Conservation (phyloP, 2,329 filamentous ascomycete species). For the Fusarium sp. region DNA sequence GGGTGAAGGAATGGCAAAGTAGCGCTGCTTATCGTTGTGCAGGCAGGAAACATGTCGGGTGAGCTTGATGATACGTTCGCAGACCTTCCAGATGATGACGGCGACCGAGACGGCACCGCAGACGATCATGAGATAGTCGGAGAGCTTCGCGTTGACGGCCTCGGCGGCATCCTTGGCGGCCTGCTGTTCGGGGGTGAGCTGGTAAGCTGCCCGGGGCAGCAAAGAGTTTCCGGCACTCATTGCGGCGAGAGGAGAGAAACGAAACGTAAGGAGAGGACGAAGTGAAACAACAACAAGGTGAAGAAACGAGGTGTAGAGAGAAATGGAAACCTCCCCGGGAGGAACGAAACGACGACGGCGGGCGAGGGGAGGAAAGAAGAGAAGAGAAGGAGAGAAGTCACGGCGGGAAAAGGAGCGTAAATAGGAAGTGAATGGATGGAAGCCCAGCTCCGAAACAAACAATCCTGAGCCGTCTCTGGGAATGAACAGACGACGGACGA, state of each 20-base stretch:
- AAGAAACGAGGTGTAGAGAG: constrained; percentile 14
- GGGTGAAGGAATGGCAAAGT: constrained; percentile 72
- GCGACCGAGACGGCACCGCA: constrained; percentile 71
- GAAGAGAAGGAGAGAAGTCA: constrained; percentile 8
- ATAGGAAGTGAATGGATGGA: constrained; percentile 27
- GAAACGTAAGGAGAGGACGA: background rate
- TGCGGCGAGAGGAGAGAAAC: constrained; percentile 3
- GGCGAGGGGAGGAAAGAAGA: background rate
- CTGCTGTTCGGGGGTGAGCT: constrained; percentile 32
- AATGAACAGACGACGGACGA: constrained; percentile 29
- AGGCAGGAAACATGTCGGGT: constrained; percentile 80
- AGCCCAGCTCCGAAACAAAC: constrained; percentile 37
- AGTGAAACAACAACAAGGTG: constrained; percentile 1
- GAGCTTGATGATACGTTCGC: constrained; percentile 71
- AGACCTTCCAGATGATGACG: constrained; percentile 74
- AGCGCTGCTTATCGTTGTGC: constrained; percentile 81
- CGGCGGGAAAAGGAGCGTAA: constrained; percentile 26
- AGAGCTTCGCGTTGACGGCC: constrained; percentile 60
- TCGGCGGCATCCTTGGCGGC: constrained; percentile 23
- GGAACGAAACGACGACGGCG: constrained; percentile 16
- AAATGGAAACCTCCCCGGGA: constrained; percentile 31
- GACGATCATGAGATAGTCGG: constrained; percentile 70
- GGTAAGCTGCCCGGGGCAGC: constrained; percentile 19
- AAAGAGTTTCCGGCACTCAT: constrained; percentile 42
- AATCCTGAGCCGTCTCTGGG: constrained; percentile 34